Conservation (phyloP, 345 rosid species). For the Isatis tinctoria region DNA sequence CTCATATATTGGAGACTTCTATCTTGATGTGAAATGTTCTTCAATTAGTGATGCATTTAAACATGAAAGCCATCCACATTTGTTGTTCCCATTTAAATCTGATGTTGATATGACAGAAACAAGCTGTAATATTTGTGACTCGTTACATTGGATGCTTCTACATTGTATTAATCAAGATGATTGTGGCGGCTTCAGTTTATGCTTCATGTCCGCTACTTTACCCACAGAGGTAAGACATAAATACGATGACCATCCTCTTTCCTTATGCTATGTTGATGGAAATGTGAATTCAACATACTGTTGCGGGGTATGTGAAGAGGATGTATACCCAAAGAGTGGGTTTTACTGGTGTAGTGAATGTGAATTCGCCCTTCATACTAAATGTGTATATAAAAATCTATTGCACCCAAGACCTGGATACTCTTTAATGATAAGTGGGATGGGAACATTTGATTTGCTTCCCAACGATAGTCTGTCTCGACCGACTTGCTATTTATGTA, state of each 20-base stretch:
- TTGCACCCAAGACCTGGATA: too few relatives aligned
- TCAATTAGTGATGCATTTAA: not conserved
- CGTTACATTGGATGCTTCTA: not conserved
- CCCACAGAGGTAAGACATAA: not conserved
- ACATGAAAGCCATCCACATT: conserved; percentile 15
- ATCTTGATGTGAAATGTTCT: not conserved
- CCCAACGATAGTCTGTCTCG: too few relatives aligned
- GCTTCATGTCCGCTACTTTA: not conserved
- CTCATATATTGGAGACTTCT: not conserved
- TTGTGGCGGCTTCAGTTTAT: not conserved
- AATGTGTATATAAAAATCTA: too few relatives aligned
- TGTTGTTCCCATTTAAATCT: not conserved
- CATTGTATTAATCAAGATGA: not conserved
- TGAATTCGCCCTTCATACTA: too few relatives aligned
- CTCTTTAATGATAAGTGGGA: too few relatives aligned
- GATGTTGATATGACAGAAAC: too few relatives aligned
- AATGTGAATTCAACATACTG: not conserved
- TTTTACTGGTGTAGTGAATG: too few relatives aligned
- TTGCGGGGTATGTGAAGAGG: conserved; percentile 5
- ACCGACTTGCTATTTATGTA: not conserved
- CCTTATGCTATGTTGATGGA: not conserved
- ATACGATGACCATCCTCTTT: conserved; percentile 17
- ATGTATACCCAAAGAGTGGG: too few relatives aligned
- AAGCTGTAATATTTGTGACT: not conserved
- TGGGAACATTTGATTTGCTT: too few relatives aligned